These are phyloP conservation scores for Saccharomycopsis fibuligera DNA, from an alignment of 805 yeast genomes.

Conservation along the genomic window DNA sequence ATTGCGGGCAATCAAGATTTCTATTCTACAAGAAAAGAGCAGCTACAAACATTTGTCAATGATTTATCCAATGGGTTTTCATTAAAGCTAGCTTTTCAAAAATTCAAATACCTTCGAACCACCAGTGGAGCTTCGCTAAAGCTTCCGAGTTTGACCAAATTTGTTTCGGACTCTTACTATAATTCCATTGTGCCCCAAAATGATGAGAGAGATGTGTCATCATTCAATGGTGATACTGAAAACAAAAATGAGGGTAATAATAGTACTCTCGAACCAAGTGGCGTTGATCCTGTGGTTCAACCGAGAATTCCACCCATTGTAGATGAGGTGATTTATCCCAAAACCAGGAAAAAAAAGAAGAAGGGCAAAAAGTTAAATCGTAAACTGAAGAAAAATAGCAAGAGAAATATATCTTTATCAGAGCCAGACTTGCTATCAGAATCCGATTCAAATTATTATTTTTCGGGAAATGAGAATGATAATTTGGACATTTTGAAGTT, in stretches of 20 bases:
- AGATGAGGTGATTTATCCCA: conserved; percentile 47
- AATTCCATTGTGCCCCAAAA: conserved; percentile 14
- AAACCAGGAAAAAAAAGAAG: conserved; percentile 27
- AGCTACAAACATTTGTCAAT: conserved; percentile 30
- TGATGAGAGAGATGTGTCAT: too few species aligned
- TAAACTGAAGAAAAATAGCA: conserved; percentile 18
- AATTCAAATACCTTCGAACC: conserved; percentile 33
- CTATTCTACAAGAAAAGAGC: conserved; percentile 25
- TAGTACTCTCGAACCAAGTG: conserved; percentile 44
- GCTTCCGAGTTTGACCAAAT: conserved; percentile 25
- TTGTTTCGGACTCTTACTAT: conserved; percentile 18
- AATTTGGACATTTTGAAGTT: not conserved
- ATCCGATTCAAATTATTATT: conserved; percentile 10
- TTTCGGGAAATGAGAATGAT: conserved; percentile 11
- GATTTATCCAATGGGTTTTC: conserved; percentile 40
- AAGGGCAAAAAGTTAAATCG: too few species aligned
- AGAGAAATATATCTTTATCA: conserved; percentile 1
- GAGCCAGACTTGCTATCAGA: not conserved
- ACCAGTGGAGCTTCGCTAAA: not conserved
- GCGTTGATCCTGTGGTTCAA: conserved; percentile 42
- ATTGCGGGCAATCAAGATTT: not conserved
- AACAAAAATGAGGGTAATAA: conserved; percentile 22
- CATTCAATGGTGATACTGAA: not conserved
- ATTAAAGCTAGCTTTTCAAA: conserved; percentile 43
- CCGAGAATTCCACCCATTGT: conserved; percentile 43